These are phyloP conservation scores for Yarrowia sp. DNA, from an alignment of 805 yeast species.

Conservation along the genomic window DNA sequence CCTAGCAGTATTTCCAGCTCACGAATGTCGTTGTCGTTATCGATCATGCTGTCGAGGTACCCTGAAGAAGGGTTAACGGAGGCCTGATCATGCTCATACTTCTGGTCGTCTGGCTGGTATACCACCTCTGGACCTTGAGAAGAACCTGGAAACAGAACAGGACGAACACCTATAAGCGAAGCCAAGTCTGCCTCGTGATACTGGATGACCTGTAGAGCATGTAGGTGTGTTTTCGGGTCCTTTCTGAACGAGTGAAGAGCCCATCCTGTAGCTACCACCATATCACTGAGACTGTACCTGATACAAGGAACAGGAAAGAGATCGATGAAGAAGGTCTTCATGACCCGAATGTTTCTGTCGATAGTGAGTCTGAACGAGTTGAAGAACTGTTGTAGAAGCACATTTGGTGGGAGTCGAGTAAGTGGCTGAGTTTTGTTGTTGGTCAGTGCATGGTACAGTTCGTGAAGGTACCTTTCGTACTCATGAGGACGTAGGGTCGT, in stretches of 20 bases:
- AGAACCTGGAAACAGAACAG: background rate
- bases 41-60: background rate
- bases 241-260: background rate
- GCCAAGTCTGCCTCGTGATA: conserved; percentile 1
- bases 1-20: too few species aligned
- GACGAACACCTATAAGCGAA: background rate
- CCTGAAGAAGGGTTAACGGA: too few species aligned
- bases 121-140: background rate
- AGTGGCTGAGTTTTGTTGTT: too few species aligned
- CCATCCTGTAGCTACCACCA: background rate
- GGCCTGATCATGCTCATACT: too few species aligned
- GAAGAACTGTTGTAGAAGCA: conserved; percentile 4
- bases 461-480: conserved; percentile 11
- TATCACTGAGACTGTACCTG: background rate
- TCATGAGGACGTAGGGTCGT: background rate
- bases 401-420: background rate
- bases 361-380: conserved; percentile 10
- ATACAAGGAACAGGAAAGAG: background rate
- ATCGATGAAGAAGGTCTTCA: conserved; percentile 6
- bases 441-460: background rate
- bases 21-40: background rate
- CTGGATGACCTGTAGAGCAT: conserved; percentile 7
- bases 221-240: background rate
- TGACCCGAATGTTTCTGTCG: conserved; percentile 16
- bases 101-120: background rate